Conservation (phyloP, 352 stramenopile species). For the Pythium aphanidermatum region DNA sequence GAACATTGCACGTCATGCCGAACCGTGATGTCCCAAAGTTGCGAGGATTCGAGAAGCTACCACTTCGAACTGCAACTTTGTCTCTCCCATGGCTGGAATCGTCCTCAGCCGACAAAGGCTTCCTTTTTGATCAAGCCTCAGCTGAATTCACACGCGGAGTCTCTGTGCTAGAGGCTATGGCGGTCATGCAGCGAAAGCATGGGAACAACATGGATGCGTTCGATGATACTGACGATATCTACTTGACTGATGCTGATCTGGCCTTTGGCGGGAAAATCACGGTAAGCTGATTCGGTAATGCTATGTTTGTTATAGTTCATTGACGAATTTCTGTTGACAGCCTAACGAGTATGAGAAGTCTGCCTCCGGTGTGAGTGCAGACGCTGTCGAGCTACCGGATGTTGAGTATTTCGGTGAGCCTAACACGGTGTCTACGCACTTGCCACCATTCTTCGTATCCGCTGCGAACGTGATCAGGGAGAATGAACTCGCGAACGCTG, state of each 20-base stretch:
- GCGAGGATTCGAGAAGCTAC: conserved; percentile 43
- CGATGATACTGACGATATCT: conserved; percentile 4
- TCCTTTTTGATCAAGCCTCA: not conserved
- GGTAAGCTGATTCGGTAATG: conserved; percentile 2
- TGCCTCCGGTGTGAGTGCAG: too few species aligned
- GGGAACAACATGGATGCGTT: conserved; percentile 7
- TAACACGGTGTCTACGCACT: too few species aligned
- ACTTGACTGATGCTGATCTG: not conserved
- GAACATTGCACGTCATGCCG: conserved; percentile 39
- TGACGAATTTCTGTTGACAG: not conserved
- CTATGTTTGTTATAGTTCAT: not conserved
- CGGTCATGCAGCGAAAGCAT: conserved; percentile 3
- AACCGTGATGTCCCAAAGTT: conserved; percentile 28
- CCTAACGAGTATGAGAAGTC: too few species aligned
- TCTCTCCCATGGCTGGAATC: conserved; percentile 28
- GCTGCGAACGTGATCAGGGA: conserved; percentile 8
- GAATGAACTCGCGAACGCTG: conserved; percentile 2
- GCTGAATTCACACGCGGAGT: not conserved
- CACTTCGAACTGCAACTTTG: conserved; percentile 32
- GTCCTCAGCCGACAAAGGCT: not conserved
- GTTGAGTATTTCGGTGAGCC: too few species aligned
- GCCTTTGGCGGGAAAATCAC: conserved; percentile 14
- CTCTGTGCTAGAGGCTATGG: conserved; percentile 15
- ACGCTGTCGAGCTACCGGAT: too few species aligned
- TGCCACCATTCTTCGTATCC: conserved; percentile 11